phyloP scores from a whole-genome alignment of 805 yeast species.

The Ogataea pini region DNA sequence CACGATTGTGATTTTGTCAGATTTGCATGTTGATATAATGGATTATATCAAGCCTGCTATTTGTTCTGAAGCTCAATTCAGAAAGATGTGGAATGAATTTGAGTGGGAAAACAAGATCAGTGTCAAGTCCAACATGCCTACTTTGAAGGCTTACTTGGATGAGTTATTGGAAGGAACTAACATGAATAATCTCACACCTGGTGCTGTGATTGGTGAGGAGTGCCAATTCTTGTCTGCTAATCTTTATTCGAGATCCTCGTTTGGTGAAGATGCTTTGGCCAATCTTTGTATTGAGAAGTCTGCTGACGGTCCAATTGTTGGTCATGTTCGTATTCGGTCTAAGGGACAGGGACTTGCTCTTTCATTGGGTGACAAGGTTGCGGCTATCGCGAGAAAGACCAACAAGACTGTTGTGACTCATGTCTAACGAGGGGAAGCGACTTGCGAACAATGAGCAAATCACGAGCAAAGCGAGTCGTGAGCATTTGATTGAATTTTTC shows the following conservation, averaged over 20 bases:
- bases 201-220: conserved; percentile 85
- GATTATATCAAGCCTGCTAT: conserved; percentile 96
- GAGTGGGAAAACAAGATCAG: conserved; percentile 99
- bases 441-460: neutral
- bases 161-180: conserved; percentile 80
- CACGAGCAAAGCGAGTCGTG: neutral
- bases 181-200: conserved; percentile 91
- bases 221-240: conserved; percentile 94
- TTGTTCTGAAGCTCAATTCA: conserved; percentile 85
- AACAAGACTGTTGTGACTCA: conserved; percentile 36
- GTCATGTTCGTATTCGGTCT: conserved; percentile 94
- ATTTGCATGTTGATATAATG: conserved; percentile 94
- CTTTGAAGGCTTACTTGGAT: conserved; percentile 76
- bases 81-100: conserved; percentile 98
- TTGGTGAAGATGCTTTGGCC: conserved; percentile 97
- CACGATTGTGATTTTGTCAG: conserved; percentile 88
- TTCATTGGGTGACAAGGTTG: conserved; percentile 91
- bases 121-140: conserved; percentile 65
- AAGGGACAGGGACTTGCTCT: conserved; percentile 97
- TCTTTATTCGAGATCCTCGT: conserved; percentile 85
- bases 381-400: conserved; percentile 69
- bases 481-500: no score
- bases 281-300: conserved; percentile 89
- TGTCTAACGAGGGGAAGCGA: conserved; percentile 18
- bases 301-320: conserved; percentile 73